Percentiles rank a stretch among this genome's conserved stretches.
These are phyloP conservation scores for Coemansia sp. DNA, from an alignment of 192 early-diverging fungal genomes.

Conservation along the genomic window DNA sequence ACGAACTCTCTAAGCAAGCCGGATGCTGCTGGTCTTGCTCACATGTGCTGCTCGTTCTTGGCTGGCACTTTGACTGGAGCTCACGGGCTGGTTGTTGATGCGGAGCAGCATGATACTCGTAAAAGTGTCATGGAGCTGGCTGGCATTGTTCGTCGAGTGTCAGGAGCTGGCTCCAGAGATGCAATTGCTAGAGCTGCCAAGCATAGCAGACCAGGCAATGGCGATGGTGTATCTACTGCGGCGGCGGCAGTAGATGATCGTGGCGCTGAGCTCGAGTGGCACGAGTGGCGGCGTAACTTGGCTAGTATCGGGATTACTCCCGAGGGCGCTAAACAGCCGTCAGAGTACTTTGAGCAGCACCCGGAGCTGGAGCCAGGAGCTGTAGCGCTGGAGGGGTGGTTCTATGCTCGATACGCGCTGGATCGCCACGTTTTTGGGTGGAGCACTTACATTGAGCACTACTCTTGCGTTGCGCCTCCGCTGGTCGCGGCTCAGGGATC, in stretches of 20 bases:
- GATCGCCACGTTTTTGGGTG: constrained; percentile 32
- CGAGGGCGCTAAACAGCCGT: constrained; percentile 1
- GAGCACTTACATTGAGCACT: constrained; percentile 18
- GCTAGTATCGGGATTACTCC: background rate
- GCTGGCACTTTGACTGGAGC: background rate
- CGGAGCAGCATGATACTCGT: background rate
- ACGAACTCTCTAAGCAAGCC: background rate
- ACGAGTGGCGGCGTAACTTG: constrained; percentile 6
- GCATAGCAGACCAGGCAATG: background rate
- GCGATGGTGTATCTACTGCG: background rate
- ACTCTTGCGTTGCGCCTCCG: constrained; percentile 24
- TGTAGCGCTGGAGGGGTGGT: constrained; percentile 8
- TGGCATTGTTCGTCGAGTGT: background rate
- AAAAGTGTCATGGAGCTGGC: background rate
- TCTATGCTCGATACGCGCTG: constrained; percentile 35
- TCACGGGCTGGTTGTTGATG: background rate
- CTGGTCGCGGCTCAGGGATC: constrained; percentile 3
- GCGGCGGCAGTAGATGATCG: background rate
- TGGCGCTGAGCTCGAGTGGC: background rate
- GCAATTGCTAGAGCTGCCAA: background rate
- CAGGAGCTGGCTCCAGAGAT: background rate
- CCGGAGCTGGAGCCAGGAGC: constrained; percentile 11
- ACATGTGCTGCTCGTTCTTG: constrained; percentile 21
- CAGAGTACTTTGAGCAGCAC: constrained; percentile 13
- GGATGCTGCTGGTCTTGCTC: constrained; percentile 18